Percentiles rank a stretch among this genome's conserved stretches.
Evolutionary conservation across 345 rosid species (phyloP).

Genomic region (Ailanthus altissimus): DNA sequence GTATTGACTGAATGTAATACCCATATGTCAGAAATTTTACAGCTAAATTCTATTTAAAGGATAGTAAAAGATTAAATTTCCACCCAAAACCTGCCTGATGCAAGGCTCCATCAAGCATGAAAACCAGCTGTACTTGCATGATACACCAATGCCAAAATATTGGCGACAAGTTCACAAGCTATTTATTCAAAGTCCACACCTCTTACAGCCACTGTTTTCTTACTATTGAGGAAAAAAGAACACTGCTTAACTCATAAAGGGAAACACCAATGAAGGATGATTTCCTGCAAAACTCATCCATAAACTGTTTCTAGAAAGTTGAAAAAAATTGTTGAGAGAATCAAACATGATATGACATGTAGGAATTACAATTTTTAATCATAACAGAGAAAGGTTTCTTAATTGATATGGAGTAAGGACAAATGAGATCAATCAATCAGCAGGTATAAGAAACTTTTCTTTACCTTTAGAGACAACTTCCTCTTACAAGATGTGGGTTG

Average conservation of each 20-base stretch:
- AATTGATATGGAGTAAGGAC: not conserved
- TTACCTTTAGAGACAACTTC: not conserved
- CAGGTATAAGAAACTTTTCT: not conserved
- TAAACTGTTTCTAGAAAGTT: not conserved
- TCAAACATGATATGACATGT: not conserved
- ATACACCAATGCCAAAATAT: not conserved
- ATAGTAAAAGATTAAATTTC: not conserved
- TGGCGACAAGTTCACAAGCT: not conserved
- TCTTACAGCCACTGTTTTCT: not conserved
- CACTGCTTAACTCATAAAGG: not conserved
- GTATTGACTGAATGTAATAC: not conserved
- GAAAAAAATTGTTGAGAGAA: not conserved
- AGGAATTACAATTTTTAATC: not conserved
- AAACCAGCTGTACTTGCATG: not conserved
- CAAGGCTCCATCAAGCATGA: constrained; percentile 2
- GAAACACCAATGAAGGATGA: not conserved
- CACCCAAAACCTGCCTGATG: not conserved
- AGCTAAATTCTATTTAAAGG: not conserved
- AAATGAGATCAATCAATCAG: not conserved
- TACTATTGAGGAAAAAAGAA: too few species aligned
- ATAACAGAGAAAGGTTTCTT: not conserved
- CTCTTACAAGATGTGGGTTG: not conserved
- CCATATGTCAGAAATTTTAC: not conserved
- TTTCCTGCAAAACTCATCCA: not conserved
- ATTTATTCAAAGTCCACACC: not conserved